A percentile compares a stretch with the other conserved stretches of the same genome.
These are phyloP conservation scores for Pichia occidentalis DNA, from an alignment of 805 yeast genomes.

Conservation along the genomic window DNA sequence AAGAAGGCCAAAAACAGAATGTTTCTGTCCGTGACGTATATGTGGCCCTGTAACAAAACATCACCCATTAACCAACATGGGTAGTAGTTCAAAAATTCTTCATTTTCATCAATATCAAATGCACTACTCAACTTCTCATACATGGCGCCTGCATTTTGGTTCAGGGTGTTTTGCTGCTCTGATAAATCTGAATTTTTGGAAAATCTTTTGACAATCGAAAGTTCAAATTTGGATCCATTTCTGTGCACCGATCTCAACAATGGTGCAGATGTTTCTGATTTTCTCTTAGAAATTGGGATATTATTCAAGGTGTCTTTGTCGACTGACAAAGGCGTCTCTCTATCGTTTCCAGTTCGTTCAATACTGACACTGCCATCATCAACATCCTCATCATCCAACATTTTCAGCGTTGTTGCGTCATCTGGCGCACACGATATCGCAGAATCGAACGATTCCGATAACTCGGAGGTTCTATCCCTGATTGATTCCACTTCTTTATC, in stretches of 20 bases:
- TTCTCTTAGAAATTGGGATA: too few relatives aligned
- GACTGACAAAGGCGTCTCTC: too few relatives aligned
- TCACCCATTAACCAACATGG: slow-evolving; percentile 78
- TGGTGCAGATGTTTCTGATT: too few relatives aligned
- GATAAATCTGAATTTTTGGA: slow-evolving; percentile 14
- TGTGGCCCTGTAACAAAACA: slow-evolving; percentile 79
- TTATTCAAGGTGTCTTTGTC: too few relatives aligned
- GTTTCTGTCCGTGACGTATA: slow-evolving; percentile 60
- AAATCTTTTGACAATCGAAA: slow-evolving; percentile 28
- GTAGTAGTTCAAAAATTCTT: slow-evolving; percentile 52
- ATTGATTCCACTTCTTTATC: slow-evolving; percentile 18
- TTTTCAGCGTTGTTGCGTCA: background rate
- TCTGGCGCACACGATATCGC: slow-evolving; percentile 6
- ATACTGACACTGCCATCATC: too few relatives aligned
- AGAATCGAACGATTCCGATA: slow-evolving; percentile 2
- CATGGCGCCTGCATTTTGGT: slow-evolving; percentile 32
- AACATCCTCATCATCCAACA: slow-evolving; percentile 10
- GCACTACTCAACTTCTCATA: slow-evolving; percentile 31
- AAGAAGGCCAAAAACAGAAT: slow-evolving; percentile 73
- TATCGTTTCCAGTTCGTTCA: too few relatives aligned
- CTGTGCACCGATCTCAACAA: too few relatives aligned
- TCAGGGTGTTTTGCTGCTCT: slow-evolving; percentile 1
- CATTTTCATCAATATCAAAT: slow-evolving; percentile 46
- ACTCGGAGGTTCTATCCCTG: background rate
- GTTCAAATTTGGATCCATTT: slow-evolving; percentile 27